Percentiles rank a stretch among this genome's conserved stretches.
These are phyloP conservation scores for Paecilomyces formosus DNA, from an alignment of 2,329 filamentous ascomycete genomes.

Conservation along the genomic window DNA sequence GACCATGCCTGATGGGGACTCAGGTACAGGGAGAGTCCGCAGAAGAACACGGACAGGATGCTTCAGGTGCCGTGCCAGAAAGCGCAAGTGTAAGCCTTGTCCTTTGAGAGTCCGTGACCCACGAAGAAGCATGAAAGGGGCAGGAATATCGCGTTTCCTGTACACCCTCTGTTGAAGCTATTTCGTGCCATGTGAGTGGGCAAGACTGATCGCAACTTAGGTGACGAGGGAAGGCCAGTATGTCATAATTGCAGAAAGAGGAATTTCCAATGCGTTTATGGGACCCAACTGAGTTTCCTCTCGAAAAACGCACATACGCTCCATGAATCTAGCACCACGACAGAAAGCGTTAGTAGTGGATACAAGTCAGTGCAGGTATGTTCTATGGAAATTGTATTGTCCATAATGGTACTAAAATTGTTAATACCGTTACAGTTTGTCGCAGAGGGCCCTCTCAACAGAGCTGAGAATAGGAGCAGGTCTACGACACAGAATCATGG, in stretches of 20 bases:
- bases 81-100: constrained; percentile 27
- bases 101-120: neutral
- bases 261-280: constrained; percentile 44
- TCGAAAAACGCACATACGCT: constrained; percentile 43
- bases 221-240: constrained; percentile 45
- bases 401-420: neutral
- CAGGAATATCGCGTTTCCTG: too few species aligned
- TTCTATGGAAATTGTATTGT: neutral
- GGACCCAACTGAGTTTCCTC: constrained; percentile 41
- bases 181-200: too few species aligned
- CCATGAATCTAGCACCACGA: constrained; percentile 7
- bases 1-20: neutral
- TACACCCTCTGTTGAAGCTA: too few species aligned
- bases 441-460: neutral
- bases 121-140: neutral
- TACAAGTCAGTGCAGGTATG: neutral
- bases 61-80: neutral
- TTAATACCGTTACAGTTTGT: neutral
- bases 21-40: neutral
- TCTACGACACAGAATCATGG: neutral
- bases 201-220: constrained; percentile 17
- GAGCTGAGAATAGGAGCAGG: neutral
- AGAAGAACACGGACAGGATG: neutral
- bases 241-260: constrained; percentile 44
- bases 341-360: neutral